These are phyloP conservation scores for Dorcoceras hygrometricum DNA, from an alignment of 257 asterid species.

Conservation along the genomic window DNA sequence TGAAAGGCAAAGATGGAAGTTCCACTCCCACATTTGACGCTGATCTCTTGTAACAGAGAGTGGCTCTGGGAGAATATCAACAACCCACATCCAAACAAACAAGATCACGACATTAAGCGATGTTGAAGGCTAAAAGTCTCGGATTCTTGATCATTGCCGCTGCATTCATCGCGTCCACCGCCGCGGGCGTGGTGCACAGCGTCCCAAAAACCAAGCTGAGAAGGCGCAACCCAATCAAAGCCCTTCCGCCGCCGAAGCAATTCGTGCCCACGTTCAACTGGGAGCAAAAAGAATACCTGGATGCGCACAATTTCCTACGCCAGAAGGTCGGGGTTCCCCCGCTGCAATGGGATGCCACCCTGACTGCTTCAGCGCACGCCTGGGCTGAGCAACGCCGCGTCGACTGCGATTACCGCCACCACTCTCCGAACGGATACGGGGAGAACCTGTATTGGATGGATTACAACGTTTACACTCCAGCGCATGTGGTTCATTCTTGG, in stretches of 20 bases:
- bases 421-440: constrained; percentile 41
- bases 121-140: constrained; percentile 21
- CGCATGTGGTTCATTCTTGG: constrained; percentile 45
- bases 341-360: constrained; percentile 42
- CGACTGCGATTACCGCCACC: constrained; percentile 55
- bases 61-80: not conserved
- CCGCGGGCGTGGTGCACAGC: constrained; percentile 27
- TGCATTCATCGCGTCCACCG: constrained; percentile 12
- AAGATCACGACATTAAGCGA: not conserved
- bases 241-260: not conserved
- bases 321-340: constrained; percentile 33
- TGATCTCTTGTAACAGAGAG: constrained; percentile 20
- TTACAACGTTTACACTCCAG: constrained; percentile 46
- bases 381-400: constrained; percentile 49
- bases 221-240: constrained; percentile 20
- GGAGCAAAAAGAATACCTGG: constrained; percentile 47
- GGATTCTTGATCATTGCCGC: constrained; percentile 24
- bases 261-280: constrained; percentile 26
- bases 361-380: constrained; percentile 35
- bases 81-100: not conserved
- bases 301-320: constrained; percentile 54
- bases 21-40: constrained; percentile 15
- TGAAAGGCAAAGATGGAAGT: not conserved
- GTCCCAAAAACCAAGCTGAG: constrained; percentile 13
- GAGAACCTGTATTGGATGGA: constrained; percentile 59